Evolutionary conservation across 2,329 filamentous ascomycete genomes (phyloP).

Genomic region (Aspergillus sergii): DNA sequence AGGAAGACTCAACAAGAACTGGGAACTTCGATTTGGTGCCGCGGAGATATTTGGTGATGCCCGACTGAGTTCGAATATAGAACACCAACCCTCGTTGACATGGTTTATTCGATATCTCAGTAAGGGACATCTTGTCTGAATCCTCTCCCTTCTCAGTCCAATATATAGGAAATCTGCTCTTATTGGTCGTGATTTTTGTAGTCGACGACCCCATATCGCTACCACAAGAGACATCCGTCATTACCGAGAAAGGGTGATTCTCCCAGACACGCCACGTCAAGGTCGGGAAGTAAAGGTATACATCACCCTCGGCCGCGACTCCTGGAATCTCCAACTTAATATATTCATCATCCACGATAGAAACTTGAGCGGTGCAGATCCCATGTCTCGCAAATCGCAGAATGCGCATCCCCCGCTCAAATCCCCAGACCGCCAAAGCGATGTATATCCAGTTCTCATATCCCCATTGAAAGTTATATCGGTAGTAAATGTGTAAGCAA

Average conservation of each 20-base stretch:
- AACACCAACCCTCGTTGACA: neutral
- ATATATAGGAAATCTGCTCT: neutral
- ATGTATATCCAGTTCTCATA: conserved; percentile 49
- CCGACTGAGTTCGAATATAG: neutral
- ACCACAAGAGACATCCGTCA: neutral
- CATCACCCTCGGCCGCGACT: neutral
- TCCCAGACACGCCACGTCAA: conserved; percentile 10
- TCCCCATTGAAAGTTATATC: conserved; percentile 49
- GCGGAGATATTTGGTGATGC: neutral
- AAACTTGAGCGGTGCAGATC: neutral
- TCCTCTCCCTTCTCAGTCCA: neutral
- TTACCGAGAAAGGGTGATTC: conserved; percentile 9
- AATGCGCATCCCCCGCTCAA: neutral
- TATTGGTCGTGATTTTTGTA: neutral
- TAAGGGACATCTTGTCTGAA: neutral
- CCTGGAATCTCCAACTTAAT: neutral
- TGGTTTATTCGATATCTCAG: neutral
- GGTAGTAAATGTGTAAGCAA: conserved; percentile 37
- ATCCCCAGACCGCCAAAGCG: neutral
- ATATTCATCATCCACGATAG: conserved; percentile 4
- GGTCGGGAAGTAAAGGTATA: conserved; percentile 7
- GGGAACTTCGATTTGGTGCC: neutral
- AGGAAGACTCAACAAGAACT: conserved; percentile 1
- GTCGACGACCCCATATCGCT: neutral
- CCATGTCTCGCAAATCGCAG: neutral